Evolutionary conservation across 2,329 filamentous ascomycete genomes (phyloP), one percentile per base, ranked within the genome.

Genomic region (Cercospora janseana): DNA sequence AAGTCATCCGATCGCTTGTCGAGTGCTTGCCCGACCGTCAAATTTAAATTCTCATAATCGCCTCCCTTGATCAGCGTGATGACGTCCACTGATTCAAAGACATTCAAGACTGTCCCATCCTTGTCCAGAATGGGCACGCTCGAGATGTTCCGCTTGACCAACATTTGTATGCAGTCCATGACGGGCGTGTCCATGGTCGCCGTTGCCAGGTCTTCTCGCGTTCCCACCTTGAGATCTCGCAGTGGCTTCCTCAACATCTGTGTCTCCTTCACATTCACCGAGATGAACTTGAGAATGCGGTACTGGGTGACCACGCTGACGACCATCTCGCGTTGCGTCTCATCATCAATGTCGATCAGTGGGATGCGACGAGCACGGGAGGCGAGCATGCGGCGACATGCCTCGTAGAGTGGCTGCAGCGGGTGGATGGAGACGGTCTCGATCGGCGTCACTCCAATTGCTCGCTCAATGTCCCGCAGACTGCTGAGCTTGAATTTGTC

Each of bases 291-390:
- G 58, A 98, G 81, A 61, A 98, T 97, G 51, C 94, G 87, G 71
- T 98, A 98, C 70, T 98, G 93, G 0, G 93, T 98, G 52, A 98
- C 87, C 54, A 98, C 93, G 63, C 90, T 96, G 54, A 98, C 88
- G 13, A 98, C 90, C 73, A 92, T 93, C 65, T 93, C 85, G 56
- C 90, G 82, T 49, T 87, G 84, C 2, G 93, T 98, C 71, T 98
- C 93, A 66, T 94, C 91, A 66, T 98, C 93, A 57, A 88, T 80
- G 62, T 96, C 93, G 52, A 98, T 86, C 5, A 98, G 79, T 1
- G 93, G 93, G 58, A 98, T 98, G 61, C 93, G 84, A 52, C 93
- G 86, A 27, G 93, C 92, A 59, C 92, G 86, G 4, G 92, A 96
- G 66, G 89, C 85, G 41, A 98, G 81, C 91, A 98, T 97, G 61